These are phyloP conservation scores for Lachancea dasiensis DNA, from an alignment of 805 yeast species.

Conservation along the genomic window DNA sequence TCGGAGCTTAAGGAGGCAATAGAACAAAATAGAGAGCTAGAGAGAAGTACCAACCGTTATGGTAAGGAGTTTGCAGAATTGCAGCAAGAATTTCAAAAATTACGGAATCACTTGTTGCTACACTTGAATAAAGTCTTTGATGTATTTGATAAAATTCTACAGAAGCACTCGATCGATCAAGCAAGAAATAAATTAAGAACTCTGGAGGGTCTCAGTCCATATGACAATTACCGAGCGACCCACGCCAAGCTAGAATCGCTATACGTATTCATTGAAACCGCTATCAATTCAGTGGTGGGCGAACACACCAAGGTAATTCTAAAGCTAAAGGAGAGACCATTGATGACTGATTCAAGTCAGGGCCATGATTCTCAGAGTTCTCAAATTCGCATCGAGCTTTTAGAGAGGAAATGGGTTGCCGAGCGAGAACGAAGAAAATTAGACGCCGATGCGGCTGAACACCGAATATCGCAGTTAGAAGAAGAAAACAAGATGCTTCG, in stretches of 20 bases:
- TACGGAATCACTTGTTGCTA: slow-evolving; percentile 38
- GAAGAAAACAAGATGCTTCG: slow-evolving; percentile 38
- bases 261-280: slow-evolving; percentile 52
- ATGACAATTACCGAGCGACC: slow-evolving; percentile 24
- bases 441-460: slow-evolving; percentile 51
- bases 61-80: slow-evolving; percentile 6
- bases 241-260: slow-evolving; percentile 38
- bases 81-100: slow-evolving; percentile 34
- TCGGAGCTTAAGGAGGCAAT: slow-evolving; percentile 16
- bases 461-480: slow-evolving; percentile 48
- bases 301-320: slow-evolving; percentile 41
- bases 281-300: slow-evolving; percentile 50
- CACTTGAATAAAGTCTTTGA: slow-evolving; percentile 46
- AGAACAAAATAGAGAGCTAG: slow-evolving; percentile 23
- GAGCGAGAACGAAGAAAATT: slow-evolving; percentile 65
- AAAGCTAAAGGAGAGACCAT: slow-evolving; percentile 12
- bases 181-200: slow-evolving; percentile 47
- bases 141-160: slow-evolving; percentile 49
- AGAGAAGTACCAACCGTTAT: slow-evolving; percentile 20
- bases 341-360: slow-evolving; percentile 13
- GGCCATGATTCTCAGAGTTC: slow-evolving; percentile 20
- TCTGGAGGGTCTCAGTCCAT: slow-evolving; percentile 23
- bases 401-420: slow-evolving; percentile 59
- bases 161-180: slow-evolving; percentile 52
- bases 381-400: slow-evolving; percentile 51